Evolutionary conservation across 2,329 filamentous ascomycete species (phyloP).

Genomic region (Aspergillus ustus): DNA sequence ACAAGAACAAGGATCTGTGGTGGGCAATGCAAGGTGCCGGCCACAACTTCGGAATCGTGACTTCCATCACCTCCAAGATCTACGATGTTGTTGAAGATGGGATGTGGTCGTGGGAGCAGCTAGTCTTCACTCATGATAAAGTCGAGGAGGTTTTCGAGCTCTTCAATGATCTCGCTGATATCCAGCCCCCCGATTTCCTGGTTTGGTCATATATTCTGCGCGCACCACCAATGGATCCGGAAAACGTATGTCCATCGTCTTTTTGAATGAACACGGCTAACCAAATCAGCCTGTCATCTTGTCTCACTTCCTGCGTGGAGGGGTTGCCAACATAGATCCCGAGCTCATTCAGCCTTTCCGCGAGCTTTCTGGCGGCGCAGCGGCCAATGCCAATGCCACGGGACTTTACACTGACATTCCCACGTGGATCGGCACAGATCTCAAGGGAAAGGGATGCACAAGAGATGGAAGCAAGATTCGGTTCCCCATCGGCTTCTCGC

Average conservation of each 20-base stretch:
- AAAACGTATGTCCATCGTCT: slow-evolving; percentile 14
- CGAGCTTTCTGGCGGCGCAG: slow-evolving; percentile 39
- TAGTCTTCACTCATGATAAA: slow-evolving; percentile 11
- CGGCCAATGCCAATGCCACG: slow-evolving; percentile 27
- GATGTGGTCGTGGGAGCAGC: slow-evolving; percentile 16
- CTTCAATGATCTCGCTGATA: slow-evolving; percentile 16
- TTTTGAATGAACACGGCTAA: not conserved
- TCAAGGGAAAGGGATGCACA: slow-evolving; percentile 40
- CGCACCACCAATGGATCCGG: slow-evolving; percentile 4
- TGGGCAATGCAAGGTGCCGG: slow-evolving; percentile 62
- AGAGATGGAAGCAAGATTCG: slow-evolving; percentile 40
- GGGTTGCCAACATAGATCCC: slow-evolving; percentile 4
- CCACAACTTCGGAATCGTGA: slow-evolving; percentile 62
- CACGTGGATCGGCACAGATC: slow-evolving; percentile 44
- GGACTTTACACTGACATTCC: slow-evolving; percentile 51
- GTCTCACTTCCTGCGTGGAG: slow-evolving; percentile 15
- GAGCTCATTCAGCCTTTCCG: slow-evolving; percentile 31
- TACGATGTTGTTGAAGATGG: slow-evolving; percentile 38
- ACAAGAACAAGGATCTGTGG: slow-evolving; percentile 48
- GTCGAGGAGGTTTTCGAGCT: slow-evolving; percentile 14
- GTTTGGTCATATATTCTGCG: slow-evolving; percentile 13
- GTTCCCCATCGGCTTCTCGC: slow-evolving; percentile 47
- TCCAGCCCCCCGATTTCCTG: slow-evolving; percentile 17
- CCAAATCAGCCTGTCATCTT: slow-evolving; percentile 14
- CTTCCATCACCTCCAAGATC: slow-evolving; percentile 50